Conservation (phyloP, 208 protist genomes). For the Leishmania guyanensis region DNA sequence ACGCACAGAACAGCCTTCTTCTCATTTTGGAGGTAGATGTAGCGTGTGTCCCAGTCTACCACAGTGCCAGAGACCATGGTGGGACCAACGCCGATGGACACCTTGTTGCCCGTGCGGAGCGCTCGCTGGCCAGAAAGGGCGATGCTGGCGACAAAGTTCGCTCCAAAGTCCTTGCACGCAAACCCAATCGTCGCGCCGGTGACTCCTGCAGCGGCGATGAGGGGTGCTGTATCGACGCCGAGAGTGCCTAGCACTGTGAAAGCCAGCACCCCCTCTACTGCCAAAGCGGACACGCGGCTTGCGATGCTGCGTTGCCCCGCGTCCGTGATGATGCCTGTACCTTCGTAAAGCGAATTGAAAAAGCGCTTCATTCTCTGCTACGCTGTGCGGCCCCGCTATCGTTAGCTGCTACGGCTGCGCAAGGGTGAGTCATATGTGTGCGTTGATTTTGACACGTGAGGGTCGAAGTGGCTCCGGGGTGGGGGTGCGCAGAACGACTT, state of each 20-base stretch:
- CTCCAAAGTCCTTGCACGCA: slow-evolving; percentile 81
- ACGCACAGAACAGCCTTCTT: slow-evolving; percentile 57
- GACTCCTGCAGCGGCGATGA: slow-evolving; percentile 78
- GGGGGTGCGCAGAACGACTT: not conserved
- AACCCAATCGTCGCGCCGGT: slow-evolving; percentile 86
- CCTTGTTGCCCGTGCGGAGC: slow-evolving; percentile 59
- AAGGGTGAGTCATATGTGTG: not conserved
- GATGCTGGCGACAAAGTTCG: slow-evolving; percentile 85
- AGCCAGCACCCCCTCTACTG: slow-evolving; percentile 52
- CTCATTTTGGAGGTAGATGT: slow-evolving; percentile 69
- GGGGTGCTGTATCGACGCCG: slow-evolving; percentile 73
- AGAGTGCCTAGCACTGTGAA: slow-evolving; percentile 76
- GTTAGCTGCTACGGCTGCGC: not conserved
- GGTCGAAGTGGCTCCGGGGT: not conserved
- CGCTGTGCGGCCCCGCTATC: not conserved
- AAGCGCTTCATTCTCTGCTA: slow-evolving; percentile 65
- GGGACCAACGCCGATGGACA: slow-evolving; percentile 60
- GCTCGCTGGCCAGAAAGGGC: slow-evolving; percentile 64
- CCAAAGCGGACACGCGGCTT: slow-evolving; percentile 55
- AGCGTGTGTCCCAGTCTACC: slow-evolving; percentile 80
- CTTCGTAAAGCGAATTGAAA: slow-evolving; percentile 74
- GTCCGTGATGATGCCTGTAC: slow-evolving; percentile 70
- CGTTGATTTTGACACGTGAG: not conserved
- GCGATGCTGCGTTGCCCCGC: slow-evolving; percentile 74
- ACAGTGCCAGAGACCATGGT: slow-evolving; percentile 52